Evolutionary conservation across 257 asterid species (phyloP).

Genomic region (Salvia hispanica): DNA sequence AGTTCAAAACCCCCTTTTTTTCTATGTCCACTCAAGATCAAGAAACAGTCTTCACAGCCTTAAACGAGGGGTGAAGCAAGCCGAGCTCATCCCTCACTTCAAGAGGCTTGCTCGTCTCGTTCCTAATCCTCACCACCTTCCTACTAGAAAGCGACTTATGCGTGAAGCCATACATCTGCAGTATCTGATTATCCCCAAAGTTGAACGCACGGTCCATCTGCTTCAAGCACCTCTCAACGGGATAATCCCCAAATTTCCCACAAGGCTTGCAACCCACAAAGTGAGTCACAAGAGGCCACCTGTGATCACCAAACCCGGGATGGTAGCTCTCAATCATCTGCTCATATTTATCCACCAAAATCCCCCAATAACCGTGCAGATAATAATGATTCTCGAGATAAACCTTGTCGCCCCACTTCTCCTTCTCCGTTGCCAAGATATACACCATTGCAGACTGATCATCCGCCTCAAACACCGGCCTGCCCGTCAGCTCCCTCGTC

Average conservation of each 20-base stretch:
- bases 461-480: constrained; percentile 93
- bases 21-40: constrained; percentile 24
- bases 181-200: constrained; percentile 82
- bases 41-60: constrained; percentile 52
- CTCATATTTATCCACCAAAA: constrained; percentile 81
- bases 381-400: constrained; percentile 72
- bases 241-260: constrained; percentile 84
- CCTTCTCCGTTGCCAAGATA: constrained; percentile 69
- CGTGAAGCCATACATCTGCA: constrained; percentile 80
- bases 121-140: constrained; percentile 63
- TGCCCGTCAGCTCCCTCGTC: constrained; percentile 63
- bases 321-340: constrained; percentile 90
- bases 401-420: constrained; percentile 81
- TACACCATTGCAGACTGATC: constrained; percentile 98
- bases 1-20: constrained; percentile 20
- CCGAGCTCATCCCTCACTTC: constrained; percentile 64
- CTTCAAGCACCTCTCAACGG: constrained; percentile 89
- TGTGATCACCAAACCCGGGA: constrained; percentile 87
- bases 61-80: constrained; percentile 74
- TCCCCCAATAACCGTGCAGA: constrained; percentile 94
- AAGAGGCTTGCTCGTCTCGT: constrained; percentile 77
- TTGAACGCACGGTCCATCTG: constrained; percentile 92
- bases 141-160: constrained; percentile 67
- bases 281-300: constrained; percentile 98
- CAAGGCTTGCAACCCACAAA: constrained; percentile 99